Base-by-base conservation (phyloP, 2,329 filamentous ascomycete species). In the Verticillium longisporum region DNA sequence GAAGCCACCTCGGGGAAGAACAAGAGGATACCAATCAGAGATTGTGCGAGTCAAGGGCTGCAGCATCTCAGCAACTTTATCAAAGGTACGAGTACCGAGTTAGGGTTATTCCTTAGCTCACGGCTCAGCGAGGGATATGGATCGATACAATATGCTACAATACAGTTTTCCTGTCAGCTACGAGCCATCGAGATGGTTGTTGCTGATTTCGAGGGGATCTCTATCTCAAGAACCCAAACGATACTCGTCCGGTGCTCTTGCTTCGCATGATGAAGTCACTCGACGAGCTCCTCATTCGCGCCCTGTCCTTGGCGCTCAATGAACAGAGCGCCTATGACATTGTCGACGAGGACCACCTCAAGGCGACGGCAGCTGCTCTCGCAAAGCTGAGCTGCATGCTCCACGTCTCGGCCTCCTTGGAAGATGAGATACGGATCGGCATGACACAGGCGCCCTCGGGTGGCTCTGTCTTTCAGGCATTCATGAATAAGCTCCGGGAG, bases 41-140 rank as follows among this genome's bases (percentile, higher is more conserved):
- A 85, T 58, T 81, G 77, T 50, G 80, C 81, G 55, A 79, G 76
- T 50, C 80, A 85, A 68, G 82, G 85, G 31, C 77, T 92, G 18
- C 83, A 85, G 56, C 92, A 97, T 69, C 86, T 99, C 71, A 89
- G 90, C 75, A 91, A 90, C 61, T 98, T 98, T 65, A 79, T 99
- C 3, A 83, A 89, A 59, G 87, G 85, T 56, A 93, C 92, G 54
- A 92, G 89, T 69, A 89, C 92, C 1, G 91, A 93, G 59, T 78
- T 98, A 58, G 87, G 91, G 38, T 78, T 98, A 1, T 92, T 95
- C 65, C 80, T 99, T 1, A 99, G 95, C 95, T 88, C 90, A 64
- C 87, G 92, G 58, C 82, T 99, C n/a, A 88, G 91, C 41, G 90
- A 95, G 65, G 94, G 95, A 0, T 99, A 99, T 69, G 83, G 87